A percentile compares a stretch with the other conserved stretches of the same genome.
These are phyloP conservation scores for Pseudocercospora musae DNA, from an alignment of 2,329 filamentous ascomycete genomes.

Conservation along the genomic window DNA sequence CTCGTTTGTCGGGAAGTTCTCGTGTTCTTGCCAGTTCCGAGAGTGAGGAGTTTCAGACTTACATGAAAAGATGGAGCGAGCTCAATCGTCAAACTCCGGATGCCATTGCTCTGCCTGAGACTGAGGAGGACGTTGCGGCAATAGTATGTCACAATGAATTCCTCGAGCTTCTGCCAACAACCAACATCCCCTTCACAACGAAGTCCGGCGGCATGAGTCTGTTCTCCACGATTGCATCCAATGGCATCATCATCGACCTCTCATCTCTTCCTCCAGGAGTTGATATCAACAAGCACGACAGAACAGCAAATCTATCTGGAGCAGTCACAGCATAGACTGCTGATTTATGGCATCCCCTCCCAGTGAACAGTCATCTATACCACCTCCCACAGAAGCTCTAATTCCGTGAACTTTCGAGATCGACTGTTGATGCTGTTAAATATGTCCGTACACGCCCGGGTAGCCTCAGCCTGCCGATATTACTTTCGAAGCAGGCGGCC, in stretches of 20 bases:
- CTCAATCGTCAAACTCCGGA: neutral
- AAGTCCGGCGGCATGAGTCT: slow-evolving; percentile 30
- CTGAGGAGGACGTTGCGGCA: neutral
- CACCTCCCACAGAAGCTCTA: no score
- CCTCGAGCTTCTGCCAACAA: neutral
- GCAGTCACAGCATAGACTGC: neutral
- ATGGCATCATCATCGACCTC: slow-evolving; percentile 29
- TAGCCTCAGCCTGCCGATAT: no score
- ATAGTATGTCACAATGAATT: neutral
- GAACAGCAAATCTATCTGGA: neutral
- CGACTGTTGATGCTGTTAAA: no score
- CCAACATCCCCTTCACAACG: slow-evolving; percentile 23
- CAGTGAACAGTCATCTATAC: no score
- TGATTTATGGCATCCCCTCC: no score
- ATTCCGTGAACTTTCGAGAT: no score
- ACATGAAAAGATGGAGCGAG: slow-evolving; percentile 6
- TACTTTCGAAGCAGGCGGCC: neutral
- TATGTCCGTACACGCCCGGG: no score
- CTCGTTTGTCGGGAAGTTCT: neutral
- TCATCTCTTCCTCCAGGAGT: slow-evolving; percentile 15
- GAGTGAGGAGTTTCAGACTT: neutral
- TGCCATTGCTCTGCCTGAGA: slow-evolving; percentile 1
- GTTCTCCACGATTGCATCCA: slow-evolving; percentile 28
- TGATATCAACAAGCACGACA: slow-evolving; percentile 20
- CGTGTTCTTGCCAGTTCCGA: neutral